Base-by-base conservation (phyloP, 1,284 basidiomycete genomes). In the Pseudozyma sp. region DNA sequence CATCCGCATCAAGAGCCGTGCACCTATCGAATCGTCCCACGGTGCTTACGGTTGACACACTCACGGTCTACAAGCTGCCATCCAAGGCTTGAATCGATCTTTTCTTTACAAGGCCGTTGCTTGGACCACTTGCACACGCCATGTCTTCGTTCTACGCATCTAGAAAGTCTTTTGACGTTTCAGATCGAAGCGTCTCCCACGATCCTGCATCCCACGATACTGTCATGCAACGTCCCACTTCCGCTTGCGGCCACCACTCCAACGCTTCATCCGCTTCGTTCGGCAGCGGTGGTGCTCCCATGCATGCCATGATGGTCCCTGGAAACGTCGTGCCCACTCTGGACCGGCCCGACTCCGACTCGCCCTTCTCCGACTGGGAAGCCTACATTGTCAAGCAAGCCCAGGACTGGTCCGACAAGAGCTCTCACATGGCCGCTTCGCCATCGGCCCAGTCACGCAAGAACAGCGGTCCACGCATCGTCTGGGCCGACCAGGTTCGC, bases 281-380 rank as follows among this genome's bases (percentile, higher is more conserved):
- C 14, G 34, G 29, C 13, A 56, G 37, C 35, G 54, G 62, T n/a
- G 54, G 58, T 24, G 54, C 59, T 3, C 69, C 69, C 7, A 67
- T 72, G 59, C 63, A 66, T 17, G 63, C 64, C 30, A 72, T 67
- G 59, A 72, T 72, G 69, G 59, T 73, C 17, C 57, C 70, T 8
- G 62, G 65, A 39, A 34, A 53, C 6, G 55, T 59, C 16, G 42
- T 63, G 8, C 67, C 71, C 16, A 55, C 55, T 6, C 34, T 48
- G 10, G 57, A 74, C 7, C 50, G 59, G 3, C 66, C 67, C 11
- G 30, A 54, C 11, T 39, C 58, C 29, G 31, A 59, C 31, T 62
- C 62, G 24, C 67, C 71, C 45, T 66, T 66, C 46, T 69, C 71
- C 8, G 34, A 74, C 7, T 74, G 66, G 67, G 67, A 74, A 34